Evolutionary conservation across 768 basidiomycete species (phyloP), one percentile per base, ranked within the genome.

Genomic region (Amyloporia xantha): DNA sequence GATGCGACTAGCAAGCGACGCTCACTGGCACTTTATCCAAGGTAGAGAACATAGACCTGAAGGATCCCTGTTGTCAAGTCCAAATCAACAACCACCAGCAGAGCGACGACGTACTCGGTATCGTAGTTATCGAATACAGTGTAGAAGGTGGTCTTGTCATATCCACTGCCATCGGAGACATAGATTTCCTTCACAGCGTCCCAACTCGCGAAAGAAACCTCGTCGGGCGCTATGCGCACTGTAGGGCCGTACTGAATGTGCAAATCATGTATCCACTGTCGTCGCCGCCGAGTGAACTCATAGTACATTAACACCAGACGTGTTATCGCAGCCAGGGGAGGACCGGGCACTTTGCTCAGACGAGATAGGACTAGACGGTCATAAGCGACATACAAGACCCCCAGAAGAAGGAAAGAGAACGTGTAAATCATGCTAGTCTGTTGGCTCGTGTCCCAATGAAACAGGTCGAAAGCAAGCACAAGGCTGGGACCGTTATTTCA

Each of bases 141-240:
- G 38, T 59, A 56, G 46, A 59, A 56, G 17, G 42, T 12, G 5
- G 53, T 41, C 21, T 56, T 56, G 26, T 59, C 58, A 38, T 50
- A 56, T n/a, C 58, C 58, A 28, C 58, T 55, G 26, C 58, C 58
- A 2, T 52, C 55, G n/a, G 53, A 54, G 28, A 51, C 44, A 41
- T 59, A 59, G 30, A 59, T 59, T 37, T 59, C 54, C 43, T 59
- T 59, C 41, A 35, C 53, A 1, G 58, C 58, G 15, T 56, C 58
- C 23, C 53, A 51, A 5, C 33, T 56, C 15, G 58, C 58, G 21
- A 56, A 59, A 1, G 58, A 56, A 12, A 59, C 51, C 42, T 59
- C 58, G 27, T 59, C 28, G 1, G 58, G 58, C 1, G 55, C 55
- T 5, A 59, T 28, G 9, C 58, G 58, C 4, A 59, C 58, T 0